Evolutionary conservation across 345 rosid genomes (phyloP).

Genomic region (Durio zibethinus): DNA sequence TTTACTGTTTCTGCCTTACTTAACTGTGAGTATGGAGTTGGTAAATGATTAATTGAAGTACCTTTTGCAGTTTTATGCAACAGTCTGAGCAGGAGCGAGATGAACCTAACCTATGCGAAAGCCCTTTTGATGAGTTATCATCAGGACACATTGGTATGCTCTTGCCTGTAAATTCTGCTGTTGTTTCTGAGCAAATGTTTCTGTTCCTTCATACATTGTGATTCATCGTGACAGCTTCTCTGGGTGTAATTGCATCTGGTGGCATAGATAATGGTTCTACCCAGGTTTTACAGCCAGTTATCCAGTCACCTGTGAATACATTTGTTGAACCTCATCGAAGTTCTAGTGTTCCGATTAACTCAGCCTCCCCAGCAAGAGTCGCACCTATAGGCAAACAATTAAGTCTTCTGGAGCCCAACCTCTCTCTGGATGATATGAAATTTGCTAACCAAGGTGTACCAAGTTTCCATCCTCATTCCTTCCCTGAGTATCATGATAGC

Average conservation of each 20-base stretch:
- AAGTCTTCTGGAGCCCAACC: conserved; percentile 51
- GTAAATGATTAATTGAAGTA: background rate
- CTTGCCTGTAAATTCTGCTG: conserved; percentile 13
- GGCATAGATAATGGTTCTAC: conserved; percentile 53
- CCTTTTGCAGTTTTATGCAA: conserved; percentile 41
- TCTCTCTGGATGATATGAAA: conserved; percentile 46
- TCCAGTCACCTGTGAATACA: conserved; percentile 42
- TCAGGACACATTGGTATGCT: conserved; percentile 50
- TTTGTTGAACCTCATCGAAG: conserved; percentile 60
- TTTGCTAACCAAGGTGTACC: conserved; percentile 47
- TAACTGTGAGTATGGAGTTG: background rate
- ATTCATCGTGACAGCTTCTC: conserved; percentile 39
- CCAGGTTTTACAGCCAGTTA: conserved; percentile 44
- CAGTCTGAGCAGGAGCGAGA: conserved; percentile 49
- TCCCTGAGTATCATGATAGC: conserved; percentile 68
- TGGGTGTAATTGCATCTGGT: conserved; percentile 42
- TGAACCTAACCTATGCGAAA: conserved; percentile 38
- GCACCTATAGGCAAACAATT: conserved; percentile 54
- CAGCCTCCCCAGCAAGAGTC: conserved; percentile 54
- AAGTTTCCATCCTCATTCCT: conserved; percentile 68
- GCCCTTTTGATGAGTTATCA: conserved; percentile 41
- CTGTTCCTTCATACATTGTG: conserved; percentile 22
- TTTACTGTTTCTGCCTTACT: conserved; percentile 11
- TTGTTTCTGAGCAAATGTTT: conserved; percentile 7
- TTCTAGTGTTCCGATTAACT: conserved; percentile 63